Percentiles rank a stretch among this genome's conserved stretches.
These are phyloP conservation scores for Fraxinus paxiana DNA, from an alignment of 305 asterid species.

Conservation along the genomic window DNA sequence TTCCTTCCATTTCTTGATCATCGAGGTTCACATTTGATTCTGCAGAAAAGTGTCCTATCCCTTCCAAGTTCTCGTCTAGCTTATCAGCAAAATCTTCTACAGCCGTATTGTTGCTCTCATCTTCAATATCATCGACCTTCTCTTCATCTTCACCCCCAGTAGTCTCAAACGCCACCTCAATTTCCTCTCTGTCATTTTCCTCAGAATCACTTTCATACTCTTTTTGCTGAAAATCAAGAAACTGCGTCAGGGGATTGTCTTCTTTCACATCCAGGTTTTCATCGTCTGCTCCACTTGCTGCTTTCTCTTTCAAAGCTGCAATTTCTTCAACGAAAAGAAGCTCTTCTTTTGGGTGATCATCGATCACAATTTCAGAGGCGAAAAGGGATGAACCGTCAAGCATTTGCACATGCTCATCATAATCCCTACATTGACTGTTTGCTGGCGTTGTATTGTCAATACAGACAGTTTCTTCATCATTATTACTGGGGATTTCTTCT, in stretches of 20 bases:
- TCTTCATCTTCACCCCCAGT: constrained; percentile 10
- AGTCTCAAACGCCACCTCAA: constrained; percentile 11
- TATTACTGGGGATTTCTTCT: background rate
- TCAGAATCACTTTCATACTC: background rate
- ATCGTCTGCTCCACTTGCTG: constrained; percentile 4
- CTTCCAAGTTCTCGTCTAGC: constrained; percentile 31
- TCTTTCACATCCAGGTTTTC: constrained; percentile 2
- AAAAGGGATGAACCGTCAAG: background rate
- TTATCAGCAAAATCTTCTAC: constrained; percentile 26
- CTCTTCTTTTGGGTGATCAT: background rate
- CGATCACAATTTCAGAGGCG: background rate
- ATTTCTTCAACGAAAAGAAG: background rate
- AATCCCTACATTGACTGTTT: background rate
- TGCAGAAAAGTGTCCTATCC: constrained; percentile 30
- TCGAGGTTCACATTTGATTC: constrained; percentile 30
- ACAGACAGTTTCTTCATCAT: constrained; percentile 20
- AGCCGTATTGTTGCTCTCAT: background rate
- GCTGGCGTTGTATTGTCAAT: constrained; percentile 12
- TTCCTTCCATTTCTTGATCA: background rate
- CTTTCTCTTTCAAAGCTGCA: constrained; percentile 4
- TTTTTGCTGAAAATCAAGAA: constrained; percentile 12
- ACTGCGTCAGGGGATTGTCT: background rate
- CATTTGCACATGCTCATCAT: background rate
- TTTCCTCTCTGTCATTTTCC: background rate
- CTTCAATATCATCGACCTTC: background rate